These are phyloP conservation scores for Rhodamnia argentea DNA, from an alignment of 345 rosid species.

Conservation along the genomic window DNA sequence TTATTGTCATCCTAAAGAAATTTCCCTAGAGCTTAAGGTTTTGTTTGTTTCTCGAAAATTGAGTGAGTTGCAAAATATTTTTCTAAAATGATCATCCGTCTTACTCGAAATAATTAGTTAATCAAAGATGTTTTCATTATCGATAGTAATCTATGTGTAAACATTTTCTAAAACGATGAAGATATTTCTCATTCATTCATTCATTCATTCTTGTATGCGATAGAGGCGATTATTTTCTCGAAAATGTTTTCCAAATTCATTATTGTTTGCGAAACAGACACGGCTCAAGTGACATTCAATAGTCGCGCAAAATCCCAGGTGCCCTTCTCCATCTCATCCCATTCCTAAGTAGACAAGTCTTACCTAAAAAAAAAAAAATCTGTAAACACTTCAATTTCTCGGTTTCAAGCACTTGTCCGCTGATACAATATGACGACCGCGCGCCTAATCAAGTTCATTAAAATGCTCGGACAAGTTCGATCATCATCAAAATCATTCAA, in stretches of 20 bases:
- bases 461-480: neutral
- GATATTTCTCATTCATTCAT: too few relatives aligned
- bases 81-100: too few relatives aligned
- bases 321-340: neutral
- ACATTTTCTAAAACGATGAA: too few relatives aligned
- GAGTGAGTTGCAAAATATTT: too few relatives aligned
- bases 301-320: neutral
- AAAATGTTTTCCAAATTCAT: too few relatives aligned
- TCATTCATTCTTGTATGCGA: too few relatives aligned
- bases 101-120: too few relatives aligned
- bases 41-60: too few relatives aligned
- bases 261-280: too few relatives aligned
- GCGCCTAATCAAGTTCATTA: neutral
- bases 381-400: neutral
- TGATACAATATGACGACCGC: neutral
- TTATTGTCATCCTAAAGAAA: neutral
- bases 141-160: too few relatives aligned
- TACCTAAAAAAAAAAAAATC: neutral
- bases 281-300: neutral
- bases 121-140: too few relatives aligned
- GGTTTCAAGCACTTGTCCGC: neutral
- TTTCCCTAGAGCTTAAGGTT: neutral
- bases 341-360: neutral
- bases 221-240: too few relatives aligned
- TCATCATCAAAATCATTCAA: neutral